Evolutionary conservation across 352 stramenopile genomes (phyloP).

Genomic region (Globisporangium nagaii): DNA sequence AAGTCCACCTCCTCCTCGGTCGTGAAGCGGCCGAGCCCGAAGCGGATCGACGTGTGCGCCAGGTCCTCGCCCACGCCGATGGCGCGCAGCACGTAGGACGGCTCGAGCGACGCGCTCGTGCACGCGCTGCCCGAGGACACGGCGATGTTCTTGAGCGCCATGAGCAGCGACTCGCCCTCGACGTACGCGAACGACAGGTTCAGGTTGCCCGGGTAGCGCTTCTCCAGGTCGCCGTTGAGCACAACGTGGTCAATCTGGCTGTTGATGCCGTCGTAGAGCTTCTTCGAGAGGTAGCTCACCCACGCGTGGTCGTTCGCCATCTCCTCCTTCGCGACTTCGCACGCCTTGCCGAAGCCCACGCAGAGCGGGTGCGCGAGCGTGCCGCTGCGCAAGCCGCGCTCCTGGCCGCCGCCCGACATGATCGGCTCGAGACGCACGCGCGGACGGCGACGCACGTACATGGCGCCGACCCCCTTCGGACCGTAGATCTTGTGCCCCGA

Average conservation of each 20-base stretch:
- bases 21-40: conserved; percentile 97
- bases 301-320: conserved; percentile 95
- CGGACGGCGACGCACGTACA: conserved; percentile 96
- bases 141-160: conserved; percentile 99
- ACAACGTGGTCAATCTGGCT: conserved; percentile 89
- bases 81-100: conserved; percentile 97
- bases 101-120: conserved; percentile 83
- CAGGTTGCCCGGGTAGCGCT: conserved; percentile 95
- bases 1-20: conserved; percentile 98
- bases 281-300: conserved; percentile 93
- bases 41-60: conserved; percentile 97
- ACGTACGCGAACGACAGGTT: conserved; percentile 99
- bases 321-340: conserved; percentile 90
- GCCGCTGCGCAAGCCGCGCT: conserved; percentile 94
- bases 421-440: conserved; percentile 97
- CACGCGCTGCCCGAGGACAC: conserved; percentile 63
- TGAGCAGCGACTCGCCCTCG: conserved; percentile 98
- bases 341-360: conserved; percentile 89
- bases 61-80: conserved; percentile 99
- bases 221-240: conserved; percentile 94
- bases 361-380: conserved; percentile 74
- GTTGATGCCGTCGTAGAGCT: conserved; percentile 88
- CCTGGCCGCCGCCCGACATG: conserved; percentile 97
- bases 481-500: conserved; percentile 98
- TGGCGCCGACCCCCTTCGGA: conserved; percentile 97